A percentile compares a stretch with the other conserved stretches of the same genome.
These are phyloP conservation scores for Fusarium oxysporum DNA, from an alignment of 2,329 filamentous ascomycete species.

Conservation along the genomic window DNA sequence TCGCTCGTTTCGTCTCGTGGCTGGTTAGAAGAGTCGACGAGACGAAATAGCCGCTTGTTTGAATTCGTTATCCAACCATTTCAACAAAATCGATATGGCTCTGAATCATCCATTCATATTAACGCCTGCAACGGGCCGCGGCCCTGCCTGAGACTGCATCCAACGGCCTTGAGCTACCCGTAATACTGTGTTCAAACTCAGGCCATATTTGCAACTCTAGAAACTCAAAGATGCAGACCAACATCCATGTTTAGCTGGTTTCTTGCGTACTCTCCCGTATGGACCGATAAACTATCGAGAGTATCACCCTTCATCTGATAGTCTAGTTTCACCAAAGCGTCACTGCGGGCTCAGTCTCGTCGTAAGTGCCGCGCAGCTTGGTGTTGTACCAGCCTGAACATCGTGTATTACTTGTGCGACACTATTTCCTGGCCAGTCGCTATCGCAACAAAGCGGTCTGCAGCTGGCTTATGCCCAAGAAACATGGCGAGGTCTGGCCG, in stretches of 20 bases:
- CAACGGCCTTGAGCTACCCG: not conserved
- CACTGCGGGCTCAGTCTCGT: conserved; percentile 15
- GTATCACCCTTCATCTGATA: conserved; percentile 1
- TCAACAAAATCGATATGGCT: not conserved
- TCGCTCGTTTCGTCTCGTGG: not conserved
- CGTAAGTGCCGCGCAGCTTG: conserved; percentile 24
- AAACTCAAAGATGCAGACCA: not conserved
- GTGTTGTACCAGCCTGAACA: conserved; percentile 14
- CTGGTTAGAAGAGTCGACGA: not conserved
- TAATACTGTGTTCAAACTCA: not conserved
- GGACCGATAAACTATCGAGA: not conserved
- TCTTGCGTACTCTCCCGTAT: not conserved
- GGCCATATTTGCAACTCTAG: not conserved
- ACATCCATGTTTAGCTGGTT: not conserved
- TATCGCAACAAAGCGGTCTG: conserved; percentile 9
- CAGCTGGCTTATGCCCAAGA: not conserved
- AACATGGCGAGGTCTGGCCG: not conserved
- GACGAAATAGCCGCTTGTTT: conserved; percentile 8
- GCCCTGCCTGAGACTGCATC: conserved; percentile 8
- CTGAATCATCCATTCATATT: not conserved
- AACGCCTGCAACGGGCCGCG: conserved; percentile 29
- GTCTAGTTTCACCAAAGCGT: conserved; percentile 1
- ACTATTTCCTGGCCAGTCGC: conserved; percentile 8
- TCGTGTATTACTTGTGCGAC: conserved; percentile 27
- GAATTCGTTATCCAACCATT: conserved; percentile 1